Evolutionary conservation across 768 basidiomycete species (phyloP).

Genomic region (Dendrothele bispora): DNA sequence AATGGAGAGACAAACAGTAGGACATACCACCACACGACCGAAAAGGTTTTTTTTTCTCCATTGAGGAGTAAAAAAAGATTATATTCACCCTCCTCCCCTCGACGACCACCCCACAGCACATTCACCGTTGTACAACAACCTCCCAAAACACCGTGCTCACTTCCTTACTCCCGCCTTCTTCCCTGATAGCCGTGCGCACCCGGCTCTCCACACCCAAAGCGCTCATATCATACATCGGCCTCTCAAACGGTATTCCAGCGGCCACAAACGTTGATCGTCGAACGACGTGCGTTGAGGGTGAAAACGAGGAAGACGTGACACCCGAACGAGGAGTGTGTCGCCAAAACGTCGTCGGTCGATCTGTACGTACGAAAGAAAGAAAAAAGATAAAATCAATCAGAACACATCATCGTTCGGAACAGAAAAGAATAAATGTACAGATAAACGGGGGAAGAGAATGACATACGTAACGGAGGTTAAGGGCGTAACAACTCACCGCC

Average conservation of each 20-base stretch:
- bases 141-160: conserved; percentile 10
- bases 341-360: conserved; percentile 85
- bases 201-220: conserved; percentile 63
- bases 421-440: not conserved
- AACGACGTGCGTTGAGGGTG: conserved; percentile 70
- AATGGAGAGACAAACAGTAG: too few relatives aligned
- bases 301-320: conserved; percentile 68
- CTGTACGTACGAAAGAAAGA: conserved; percentile 30
- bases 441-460: conserved; percentile 10
- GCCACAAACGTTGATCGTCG: conserved; percentile 80
- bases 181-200: conserved; percentile 25
- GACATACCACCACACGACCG: too few relatives aligned
- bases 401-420: not conserved
- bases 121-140: conserved; percentile 7
- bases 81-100: too few relatives aligned
- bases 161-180: conserved; percentile 4
- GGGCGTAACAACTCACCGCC: conserved; percentile 56
- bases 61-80: too few relatives aligned
- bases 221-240: conserved; percentile 59
- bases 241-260: conserved; percentile 68
- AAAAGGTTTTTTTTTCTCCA: too few relatives aligned
- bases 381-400: conserved; percentile 2
- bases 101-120: too few relatives aligned
- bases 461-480: conserved; percentile 64
- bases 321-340: conserved; percentile 70